Base-by-base conservation (phyloP, 1,139 yeast species). In the Yarrowia galli region DNA sequence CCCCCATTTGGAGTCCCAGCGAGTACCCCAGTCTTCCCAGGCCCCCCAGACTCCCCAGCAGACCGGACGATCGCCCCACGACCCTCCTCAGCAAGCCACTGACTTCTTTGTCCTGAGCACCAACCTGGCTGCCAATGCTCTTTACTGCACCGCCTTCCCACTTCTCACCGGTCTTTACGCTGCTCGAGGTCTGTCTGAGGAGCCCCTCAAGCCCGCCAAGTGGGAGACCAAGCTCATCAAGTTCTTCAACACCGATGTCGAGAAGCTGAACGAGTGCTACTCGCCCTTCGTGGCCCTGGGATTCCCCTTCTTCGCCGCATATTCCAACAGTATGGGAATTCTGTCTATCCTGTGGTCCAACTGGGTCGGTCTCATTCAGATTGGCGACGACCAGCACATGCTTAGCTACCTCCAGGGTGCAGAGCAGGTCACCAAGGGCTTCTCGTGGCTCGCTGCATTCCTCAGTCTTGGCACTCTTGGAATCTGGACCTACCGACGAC, bases 251-350 rank as follows among this genome's bases (percentile, higher is more conserved):
- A 28, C 36, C 10, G 51, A 58, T 18, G 51, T 20, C 9, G 64
- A 58, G 49, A 58, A 40, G 51, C 51, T 58, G 42, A 58, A 32
- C 64, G 64, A 58, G 32, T 58, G 51, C 42, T 58, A 58, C 51
- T 40, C 64, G 15, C 64, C 64, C 8, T 32, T 58, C n/a, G 64
- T 58, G 22, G 46, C 64, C 9, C 42, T 58, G 49, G 64, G 64
- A n/a, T 58, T 58, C 46, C 64, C 64, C 42, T 58, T 28, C 51
- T 43, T 58, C 18, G 64, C 64, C 51, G 45, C 49, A 16, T 25
- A 32, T 15, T 28, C 51, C 64, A 58, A 58, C 51, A 32, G 64
- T 20, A 40, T 58, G 49, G 64, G 64, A 2, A 58, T 58, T 58
- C 64, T 58, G 51, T 28, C 51, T 3, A 32, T 43, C 32, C 51